A percentile compares a stretch with the other conserved stretches of the same genome.
These are phyloP conservation scores for Camelina sativa DNA, from an alignment of 345 rosid species.

Conservation along the genomic window DNA sequence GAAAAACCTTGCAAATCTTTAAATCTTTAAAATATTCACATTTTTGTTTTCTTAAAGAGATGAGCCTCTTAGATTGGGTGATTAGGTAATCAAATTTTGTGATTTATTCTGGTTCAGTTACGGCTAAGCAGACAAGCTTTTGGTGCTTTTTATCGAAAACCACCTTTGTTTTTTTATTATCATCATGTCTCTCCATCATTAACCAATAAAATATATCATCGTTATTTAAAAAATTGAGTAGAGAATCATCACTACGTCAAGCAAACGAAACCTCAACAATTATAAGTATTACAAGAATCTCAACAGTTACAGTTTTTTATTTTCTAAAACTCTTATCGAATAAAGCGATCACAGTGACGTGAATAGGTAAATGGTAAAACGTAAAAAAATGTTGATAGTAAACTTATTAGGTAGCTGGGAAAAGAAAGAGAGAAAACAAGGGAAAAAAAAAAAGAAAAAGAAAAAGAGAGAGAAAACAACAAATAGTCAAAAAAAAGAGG, in stretches of 20 bases:
- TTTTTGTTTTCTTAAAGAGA: neutral
- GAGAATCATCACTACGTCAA: too few relatives aligned
- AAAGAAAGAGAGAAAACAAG: too few relatives aligned
- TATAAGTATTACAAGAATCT: too few relatives aligned
- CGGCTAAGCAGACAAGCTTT: neutral
- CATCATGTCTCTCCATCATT: too few relatives aligned
- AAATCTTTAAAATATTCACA: neutral
- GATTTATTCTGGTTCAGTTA: neutral
- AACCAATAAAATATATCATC: too few relatives aligned
- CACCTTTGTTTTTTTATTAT: too few relatives aligned
- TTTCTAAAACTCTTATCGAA: neutral
- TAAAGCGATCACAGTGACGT: conserved; percentile 16
- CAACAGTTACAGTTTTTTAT: too few relatives aligned
- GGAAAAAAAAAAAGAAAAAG: too few relatives aligned
- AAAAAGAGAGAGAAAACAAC: too few relatives aligned
- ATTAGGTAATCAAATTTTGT: neutral
- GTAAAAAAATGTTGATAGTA: conserved; percentile 5
- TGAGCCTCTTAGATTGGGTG: neutral
- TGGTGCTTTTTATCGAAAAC: neutral
- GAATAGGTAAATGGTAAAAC: conserved; percentile 8
- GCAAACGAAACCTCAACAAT: too few relatives aligned
- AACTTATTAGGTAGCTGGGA: too few relatives aligned
- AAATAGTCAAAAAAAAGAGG: conserved; percentile 41
- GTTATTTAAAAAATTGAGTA: too few relatives aligned
- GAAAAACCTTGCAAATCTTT: neutral